Conservation (phyloP, 2,329 filamentous ascomycete species). For the Aspergillus sergii region DNA sequence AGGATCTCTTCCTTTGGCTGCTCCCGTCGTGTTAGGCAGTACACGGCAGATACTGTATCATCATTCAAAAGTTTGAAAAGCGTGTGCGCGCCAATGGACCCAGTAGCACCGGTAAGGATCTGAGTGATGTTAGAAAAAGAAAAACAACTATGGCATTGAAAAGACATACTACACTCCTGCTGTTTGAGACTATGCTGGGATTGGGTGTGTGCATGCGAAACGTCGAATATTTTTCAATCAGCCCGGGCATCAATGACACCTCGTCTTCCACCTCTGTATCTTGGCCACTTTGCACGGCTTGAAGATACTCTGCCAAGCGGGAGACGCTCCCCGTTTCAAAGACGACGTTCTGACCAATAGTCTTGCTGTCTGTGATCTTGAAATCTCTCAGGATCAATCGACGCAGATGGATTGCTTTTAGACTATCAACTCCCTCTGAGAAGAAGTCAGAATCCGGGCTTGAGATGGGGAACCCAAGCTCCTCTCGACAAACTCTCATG, state of each 20-base stretch:
- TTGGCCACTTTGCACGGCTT: slow-evolving; percentile 30
- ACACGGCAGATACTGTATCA: slow-evolving; percentile 36
- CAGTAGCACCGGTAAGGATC: slow-evolving; percentile 49
- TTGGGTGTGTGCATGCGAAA: slow-evolving; percentile 38
- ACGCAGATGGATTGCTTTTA: slow-evolving; percentile 51
- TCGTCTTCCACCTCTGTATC: slow-evolving; percentile 18
- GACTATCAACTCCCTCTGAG: slow-evolving; percentile 49
- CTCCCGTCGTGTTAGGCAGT: slow-evolving; percentile 40
- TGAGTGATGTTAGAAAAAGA: slow-evolving; percentile 5
- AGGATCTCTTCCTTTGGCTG: slow-evolving; percentile 27
- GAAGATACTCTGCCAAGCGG: slow-evolving; percentile 39
- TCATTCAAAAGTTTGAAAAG: slow-evolving; percentile 42
- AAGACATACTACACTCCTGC: slow-evolving; percentile 27
- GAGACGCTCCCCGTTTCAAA: slow-evolving; percentile 46
- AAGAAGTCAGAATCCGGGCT: slow-evolving; percentile 46
- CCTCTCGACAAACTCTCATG: slow-evolving; percentile 29
- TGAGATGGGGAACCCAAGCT: slow-evolving; percentile 37
- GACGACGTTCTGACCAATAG: slow-evolving; percentile 43
- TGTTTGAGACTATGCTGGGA: slow-evolving; percentile 22
- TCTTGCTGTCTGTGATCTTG: slow-evolving; percentile 33
- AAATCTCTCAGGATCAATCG: slow-evolving; percentile 45
- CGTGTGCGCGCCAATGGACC: slow-evolving; percentile 47
- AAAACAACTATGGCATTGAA: no score
- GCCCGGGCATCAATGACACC: slow-evolving; percentile 41
- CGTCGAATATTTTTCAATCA: slow-evolving; percentile 51